Conservation (phyloP, 345 rosid genomes). For the Ceriops tagal region DNA sequence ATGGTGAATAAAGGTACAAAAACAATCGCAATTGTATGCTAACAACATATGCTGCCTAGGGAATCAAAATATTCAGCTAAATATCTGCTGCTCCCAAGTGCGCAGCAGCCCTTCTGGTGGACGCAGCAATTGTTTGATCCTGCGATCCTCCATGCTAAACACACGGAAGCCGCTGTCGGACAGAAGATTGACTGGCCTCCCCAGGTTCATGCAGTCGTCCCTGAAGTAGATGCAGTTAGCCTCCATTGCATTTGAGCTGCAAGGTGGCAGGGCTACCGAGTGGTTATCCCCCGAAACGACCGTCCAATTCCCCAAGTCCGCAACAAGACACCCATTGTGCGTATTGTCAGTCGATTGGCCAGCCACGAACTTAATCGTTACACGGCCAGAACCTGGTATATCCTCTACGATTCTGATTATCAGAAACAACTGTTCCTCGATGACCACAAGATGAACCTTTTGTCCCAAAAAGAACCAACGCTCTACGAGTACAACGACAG, state of each 20-base stretch:
- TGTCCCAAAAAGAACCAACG: conserved; percentile 1
- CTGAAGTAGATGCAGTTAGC: neutral
- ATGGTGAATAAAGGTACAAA: no score
- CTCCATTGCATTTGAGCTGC: neutral
- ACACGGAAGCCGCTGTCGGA: neutral
- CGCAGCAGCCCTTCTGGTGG: neutral
- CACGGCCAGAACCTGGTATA: neutral
- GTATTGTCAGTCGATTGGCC: neutral
- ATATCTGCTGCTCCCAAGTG: neutral
- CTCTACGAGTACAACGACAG: neutral
- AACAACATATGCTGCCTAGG: no score
- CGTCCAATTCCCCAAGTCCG: neutral
- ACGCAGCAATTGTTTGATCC: neutral
- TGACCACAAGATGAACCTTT: neutral
- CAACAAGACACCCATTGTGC: neutral
- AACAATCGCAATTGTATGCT: no score
- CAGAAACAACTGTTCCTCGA: neutral
- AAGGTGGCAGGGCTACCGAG: neutral
- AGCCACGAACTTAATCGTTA: neutral
- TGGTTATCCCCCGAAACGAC: neutral
- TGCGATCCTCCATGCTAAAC: neutral
- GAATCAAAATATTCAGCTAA: neutral
- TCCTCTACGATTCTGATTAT: neutral
- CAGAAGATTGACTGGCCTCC: neutral
- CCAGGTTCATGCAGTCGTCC: neutral